Percentiles rank a stretch among this genome's conserved stretches.
Conservation (phyloP, 2,329 filamentous ascomycete species). For the Colletotrichum sp. region DNA sequence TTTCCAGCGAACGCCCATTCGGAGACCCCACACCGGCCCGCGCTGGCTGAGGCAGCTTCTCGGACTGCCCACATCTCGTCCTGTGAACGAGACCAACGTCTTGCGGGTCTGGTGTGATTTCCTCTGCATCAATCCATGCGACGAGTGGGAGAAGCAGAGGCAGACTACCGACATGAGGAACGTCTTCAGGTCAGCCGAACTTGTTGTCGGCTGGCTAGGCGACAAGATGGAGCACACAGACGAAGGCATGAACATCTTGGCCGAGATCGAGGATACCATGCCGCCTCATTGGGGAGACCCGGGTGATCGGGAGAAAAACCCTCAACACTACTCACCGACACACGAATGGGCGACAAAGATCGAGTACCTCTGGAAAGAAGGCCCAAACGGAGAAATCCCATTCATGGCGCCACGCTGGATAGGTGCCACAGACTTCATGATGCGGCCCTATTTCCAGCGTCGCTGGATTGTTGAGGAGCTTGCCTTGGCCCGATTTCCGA, state of each 20-base stretch:
- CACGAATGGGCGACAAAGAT: conserved; percentile 34
- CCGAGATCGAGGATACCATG: conserved; percentile 33
- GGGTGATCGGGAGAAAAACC: conserved; percentile 34
- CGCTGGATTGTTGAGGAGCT: conserved; percentile 42
- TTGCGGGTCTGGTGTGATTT: conserved; percentile 36
- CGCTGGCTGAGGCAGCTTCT: conserved; percentile 25
- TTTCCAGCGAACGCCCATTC: conserved; percentile 18
- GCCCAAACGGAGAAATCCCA: conserved; percentile 24
- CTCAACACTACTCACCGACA: conserved; percentile 36
- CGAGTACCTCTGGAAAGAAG: conserved; percentile 27
- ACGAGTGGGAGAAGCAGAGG: conserved; percentile 31
- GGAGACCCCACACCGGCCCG: conserved; percentile 21
- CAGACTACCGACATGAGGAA: conserved; percentile 31
- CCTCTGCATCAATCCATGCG: conserved; percentile 32
- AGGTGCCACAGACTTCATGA: conserved; percentile 32
- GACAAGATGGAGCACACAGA: conserved; percentile 32
- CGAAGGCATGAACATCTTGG: conserved; percentile 28
- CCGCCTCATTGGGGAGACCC: conserved; percentile 36
- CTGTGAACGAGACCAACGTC: neutral
- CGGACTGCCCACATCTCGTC: conserved; percentile 15
- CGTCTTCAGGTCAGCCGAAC: conserved; percentile 32
- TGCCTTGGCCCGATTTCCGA: conserved; percentile 33
- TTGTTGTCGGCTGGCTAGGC: conserved; percentile 38
- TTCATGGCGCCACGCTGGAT: conserved; percentile 25
- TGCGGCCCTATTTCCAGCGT: conserved; percentile 37